phyloP scores from a whole-genome alignment of 495 filamentous ascomycete species.

The Neurospora cerealis region DNA sequence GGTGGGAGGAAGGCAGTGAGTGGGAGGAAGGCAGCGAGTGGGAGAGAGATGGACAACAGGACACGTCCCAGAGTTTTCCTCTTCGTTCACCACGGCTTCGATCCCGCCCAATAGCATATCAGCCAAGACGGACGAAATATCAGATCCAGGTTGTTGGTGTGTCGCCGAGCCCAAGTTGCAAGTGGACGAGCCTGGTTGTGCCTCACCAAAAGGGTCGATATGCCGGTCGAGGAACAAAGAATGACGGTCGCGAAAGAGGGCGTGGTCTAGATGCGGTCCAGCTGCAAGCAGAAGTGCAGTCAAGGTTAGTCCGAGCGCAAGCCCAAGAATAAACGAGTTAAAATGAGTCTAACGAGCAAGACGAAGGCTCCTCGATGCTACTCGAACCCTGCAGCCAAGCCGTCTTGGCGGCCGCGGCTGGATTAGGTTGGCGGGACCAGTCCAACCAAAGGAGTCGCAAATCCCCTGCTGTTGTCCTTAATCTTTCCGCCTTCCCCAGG shows the following conservation, averaged over 20 bases:
- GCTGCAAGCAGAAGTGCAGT: not conserved
- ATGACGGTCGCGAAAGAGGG: not conserved
- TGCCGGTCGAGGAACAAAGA: not conserved
- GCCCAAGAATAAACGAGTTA: not conserved
- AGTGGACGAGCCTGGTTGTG: not conserved
- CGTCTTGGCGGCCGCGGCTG: conserved; percentile 14
- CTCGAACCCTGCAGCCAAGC: conserved; percentile 8
- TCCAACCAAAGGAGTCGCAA: not conserved
- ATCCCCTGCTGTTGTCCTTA: not conserved
- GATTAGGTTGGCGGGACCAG: conserved; percentile 6
- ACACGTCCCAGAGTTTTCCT: conserved; percentile 1
- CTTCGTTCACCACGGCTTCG: not conserved
- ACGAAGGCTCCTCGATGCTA: not conserved
- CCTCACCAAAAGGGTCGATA: not conserved
- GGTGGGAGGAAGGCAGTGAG: not conserved
- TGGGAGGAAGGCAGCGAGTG: not conserved
- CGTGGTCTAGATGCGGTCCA: conserved; percentile 3
- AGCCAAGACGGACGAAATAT: conserved; percentile 23
- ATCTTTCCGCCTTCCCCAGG: not conserved
- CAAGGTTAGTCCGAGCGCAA: not conserved
- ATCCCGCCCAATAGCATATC: conserved; percentile 6
- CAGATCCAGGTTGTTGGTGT: conserved; percentile 17
- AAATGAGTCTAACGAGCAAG: conserved; percentile 2
- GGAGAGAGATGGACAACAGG: not conserved
- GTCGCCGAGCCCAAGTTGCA: not conserved